Conservation (phyloP, 176 grass and related monocot genomes). For the Oryza longistaminata region DNA sequence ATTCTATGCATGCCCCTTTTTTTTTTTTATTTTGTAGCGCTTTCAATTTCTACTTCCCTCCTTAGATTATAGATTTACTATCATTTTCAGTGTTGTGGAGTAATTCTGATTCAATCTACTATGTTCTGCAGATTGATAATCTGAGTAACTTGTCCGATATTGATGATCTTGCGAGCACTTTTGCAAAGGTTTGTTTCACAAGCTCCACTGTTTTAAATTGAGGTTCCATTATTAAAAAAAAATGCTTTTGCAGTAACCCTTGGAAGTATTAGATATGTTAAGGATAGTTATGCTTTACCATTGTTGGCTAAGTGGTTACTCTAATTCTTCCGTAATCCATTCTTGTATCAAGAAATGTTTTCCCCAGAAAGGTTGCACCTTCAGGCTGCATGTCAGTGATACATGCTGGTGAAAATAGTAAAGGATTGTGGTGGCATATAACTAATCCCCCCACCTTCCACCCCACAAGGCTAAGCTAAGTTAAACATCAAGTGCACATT, state of each 20-base stretch:
- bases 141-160: conserved; percentile 77
- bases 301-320: no score
- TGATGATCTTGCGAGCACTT: conserved; percentile 93
- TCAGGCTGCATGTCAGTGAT: background rate
- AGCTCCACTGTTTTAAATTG: background rate
- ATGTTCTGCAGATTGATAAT: conserved; percentile 61
- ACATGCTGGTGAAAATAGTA: no score
- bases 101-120: background rate
- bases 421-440: no score
- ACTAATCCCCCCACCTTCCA: no score
- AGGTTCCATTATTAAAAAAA: background rate
- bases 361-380: background rate
- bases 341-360: background rate
- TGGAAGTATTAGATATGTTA: background rate
- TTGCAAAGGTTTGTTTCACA: conserved; percentile 72
- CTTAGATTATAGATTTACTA: background rate
- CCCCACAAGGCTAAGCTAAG: background rate
- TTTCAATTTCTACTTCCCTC: conserved; percentile 26
- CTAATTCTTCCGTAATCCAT: no score
- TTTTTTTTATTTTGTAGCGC: conserved; percentile 12
- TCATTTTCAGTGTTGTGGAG: conserved; percentile 7
- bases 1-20: background rate
- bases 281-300: no score
- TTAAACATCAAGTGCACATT: background rate
- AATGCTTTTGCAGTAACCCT: background rate